Evolutionary conservation across 352 stramenopile genomes (phyloP).

Genomic region (Phytophthora vignae): DNA sequence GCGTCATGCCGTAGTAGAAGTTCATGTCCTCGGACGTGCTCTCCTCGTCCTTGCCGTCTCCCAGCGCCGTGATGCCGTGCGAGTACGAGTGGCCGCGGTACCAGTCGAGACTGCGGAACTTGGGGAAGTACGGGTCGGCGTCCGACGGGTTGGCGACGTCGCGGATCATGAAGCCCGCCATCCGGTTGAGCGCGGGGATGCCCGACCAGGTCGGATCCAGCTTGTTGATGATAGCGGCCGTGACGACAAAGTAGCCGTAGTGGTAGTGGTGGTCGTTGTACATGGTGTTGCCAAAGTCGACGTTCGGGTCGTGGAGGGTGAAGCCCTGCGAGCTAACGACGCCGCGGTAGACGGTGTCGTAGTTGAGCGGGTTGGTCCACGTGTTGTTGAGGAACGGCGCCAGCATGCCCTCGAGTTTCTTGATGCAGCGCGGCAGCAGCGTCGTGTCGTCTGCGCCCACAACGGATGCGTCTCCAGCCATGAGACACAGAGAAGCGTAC

Average conservation of each 20-base stretch:
- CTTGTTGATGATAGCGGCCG: slow-evolving; percentile 51
- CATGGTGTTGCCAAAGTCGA: slow-evolving; percentile 66
- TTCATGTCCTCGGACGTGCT: slow-evolving; percentile 65
- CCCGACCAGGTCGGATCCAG: slow-evolving; percentile 47
- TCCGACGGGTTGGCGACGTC: slow-evolving; percentile 56
- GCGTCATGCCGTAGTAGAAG: slow-evolving; percentile 50
- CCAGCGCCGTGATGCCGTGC: slow-evolving; percentile 51
- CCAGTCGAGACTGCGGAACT: slow-evolving; percentile 59
- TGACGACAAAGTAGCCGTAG: slow-evolving; percentile 57
- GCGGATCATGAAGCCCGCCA: slow-evolving; percentile 46
- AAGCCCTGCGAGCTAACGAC: slow-evolving; percentile 61
- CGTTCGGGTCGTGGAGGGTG: slow-evolving; percentile 43
- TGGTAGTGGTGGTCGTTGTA: slow-evolving; percentile 70
- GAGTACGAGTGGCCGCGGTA: slow-evolving; percentile 64
- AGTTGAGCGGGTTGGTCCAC: slow-evolving; percentile 55
- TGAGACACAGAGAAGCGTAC: slow-evolving; percentile 61
- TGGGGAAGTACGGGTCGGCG: slow-evolving; percentile 47
- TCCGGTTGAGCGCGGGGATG: slow-evolving; percentile 46
- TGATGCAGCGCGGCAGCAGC: slow-evolving; percentile 44
- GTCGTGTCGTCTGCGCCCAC: slow-evolving; percentile 53
- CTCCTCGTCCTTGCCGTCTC: slow-evolving; percentile 57
- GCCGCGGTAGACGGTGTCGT: slow-evolving; percentile 55
- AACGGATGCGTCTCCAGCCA: slow-evolving; percentile 48
- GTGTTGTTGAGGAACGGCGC: slow-evolving; percentile 50
- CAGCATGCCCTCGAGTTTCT: slow-evolving; percentile 48